A percentile compares a stretch with the other conserved stretches of the same genome.
phyloP scores from a whole-genome alignment of 2,329 filamentous ascomycete genomes.

The Talaromyces piceae region DNA sequence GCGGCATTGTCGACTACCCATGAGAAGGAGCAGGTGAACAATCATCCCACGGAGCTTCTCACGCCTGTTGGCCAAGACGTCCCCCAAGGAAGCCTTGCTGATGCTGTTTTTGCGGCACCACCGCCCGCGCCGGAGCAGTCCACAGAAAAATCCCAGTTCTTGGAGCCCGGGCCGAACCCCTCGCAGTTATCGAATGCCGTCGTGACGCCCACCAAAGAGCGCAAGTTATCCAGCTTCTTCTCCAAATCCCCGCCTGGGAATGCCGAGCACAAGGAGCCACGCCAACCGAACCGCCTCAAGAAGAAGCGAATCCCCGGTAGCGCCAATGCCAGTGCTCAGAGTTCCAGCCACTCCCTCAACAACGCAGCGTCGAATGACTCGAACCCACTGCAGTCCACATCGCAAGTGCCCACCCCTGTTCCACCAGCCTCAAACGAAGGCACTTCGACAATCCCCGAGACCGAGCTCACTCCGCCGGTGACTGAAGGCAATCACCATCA shows the following conservation, averaged over 20 bases:
- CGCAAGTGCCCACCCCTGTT: slow-evolving; percentile 19
- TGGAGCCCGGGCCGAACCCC: slow-evolving; percentile 39
- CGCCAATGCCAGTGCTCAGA: slow-evolving; percentile 79
- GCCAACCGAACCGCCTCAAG: slow-evolving; percentile 81
- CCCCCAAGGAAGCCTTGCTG: background rate
- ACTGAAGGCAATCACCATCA: slow-evolving; percentile 23
- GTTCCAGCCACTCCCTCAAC: slow-evolving; percentile 72
- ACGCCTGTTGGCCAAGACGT: background rate
- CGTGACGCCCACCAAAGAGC: slow-evolving; percentile 56
- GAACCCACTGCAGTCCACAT: slow-evolving; percentile 29
- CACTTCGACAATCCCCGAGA: slow-evolving; percentile 6
- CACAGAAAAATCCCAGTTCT: slow-evolving; percentile 13
- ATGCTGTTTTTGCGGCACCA: slow-evolving; percentile 13
- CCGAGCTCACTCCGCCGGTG: background rate
- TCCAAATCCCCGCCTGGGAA: slow-evolving; percentile 57
- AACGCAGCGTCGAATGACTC: slow-evolving; percentile 30
- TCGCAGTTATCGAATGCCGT: slow-evolving; percentile 23
- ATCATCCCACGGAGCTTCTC: slow-evolving; percentile 6
- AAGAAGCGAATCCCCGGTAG: slow-evolving; percentile 77
- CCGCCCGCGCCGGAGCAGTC: slow-evolving; percentile 3
- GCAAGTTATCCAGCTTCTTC: slow-evolving; percentile 62
- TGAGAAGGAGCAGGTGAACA: slow-evolving; percentile 16
- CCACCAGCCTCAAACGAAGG: slow-evolving; percentile 18
- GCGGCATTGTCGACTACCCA: slow-evolving; percentile 22
- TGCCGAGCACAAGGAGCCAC: slow-evolving; percentile 49